A percentile compares a stretch with the other conserved stretches of the same genome.
These are phyloP conservation scores for Pestalotiopsis sp. DNA, from an alignment of 2,329 filamentous ascomycete species.

Conservation along the genomic window DNA sequence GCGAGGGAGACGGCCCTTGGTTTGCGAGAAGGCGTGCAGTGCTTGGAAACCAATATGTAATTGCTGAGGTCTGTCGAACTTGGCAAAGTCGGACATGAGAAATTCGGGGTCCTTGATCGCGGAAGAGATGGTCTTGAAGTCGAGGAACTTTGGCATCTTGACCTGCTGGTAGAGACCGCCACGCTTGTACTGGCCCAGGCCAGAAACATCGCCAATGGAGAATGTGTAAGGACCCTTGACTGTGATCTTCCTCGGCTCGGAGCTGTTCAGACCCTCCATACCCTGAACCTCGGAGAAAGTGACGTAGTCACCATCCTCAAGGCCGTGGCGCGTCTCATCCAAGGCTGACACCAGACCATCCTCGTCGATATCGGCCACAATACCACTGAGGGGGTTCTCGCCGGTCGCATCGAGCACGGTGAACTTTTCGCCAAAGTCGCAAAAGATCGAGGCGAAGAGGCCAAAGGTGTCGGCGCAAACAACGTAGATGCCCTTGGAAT, in stretches of 20 bases:
- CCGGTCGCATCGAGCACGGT: conserved; percentile 87
- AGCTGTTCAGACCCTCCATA: conserved; percentile 84
- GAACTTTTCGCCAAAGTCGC: conserved; percentile 95
- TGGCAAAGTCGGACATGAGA: conserved; percentile 92
- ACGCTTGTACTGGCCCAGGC: conserved; percentile 81
- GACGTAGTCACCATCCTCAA: conserved; percentile 96
- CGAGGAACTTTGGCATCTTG: conserved; percentile 94
- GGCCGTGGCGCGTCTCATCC: conserved; percentile 91
- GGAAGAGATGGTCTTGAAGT: conserved; percentile 81
- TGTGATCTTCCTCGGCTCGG: conserved; percentile 84
- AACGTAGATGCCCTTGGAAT: conserved; percentile 89
- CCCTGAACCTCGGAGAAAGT: conserved; percentile 93
- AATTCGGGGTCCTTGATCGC: conserved; percentile 87
- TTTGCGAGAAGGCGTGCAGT: conserved; percentile 80
- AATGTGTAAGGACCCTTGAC: conserved; percentile 98
- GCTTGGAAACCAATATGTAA: conserved; percentile 93
- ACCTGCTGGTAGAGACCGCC: conserved; percentile 94
- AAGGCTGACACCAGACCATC: conserved; percentile 90
- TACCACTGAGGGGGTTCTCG: conserved; percentile 84
- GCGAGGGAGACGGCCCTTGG: conserved; percentile 74
- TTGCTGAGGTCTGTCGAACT: conserved; percentile 92
- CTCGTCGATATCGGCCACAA: conserved; percentile 86
- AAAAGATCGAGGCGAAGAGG: conserved; percentile 94
- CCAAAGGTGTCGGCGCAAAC: conserved; percentile 89
- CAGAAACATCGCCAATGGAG: conserved; percentile 90